Evolutionary conservation across 805 yeast genomes (phyloP).

Genomic region (Diddensiella caesifluorescens): DNA sequence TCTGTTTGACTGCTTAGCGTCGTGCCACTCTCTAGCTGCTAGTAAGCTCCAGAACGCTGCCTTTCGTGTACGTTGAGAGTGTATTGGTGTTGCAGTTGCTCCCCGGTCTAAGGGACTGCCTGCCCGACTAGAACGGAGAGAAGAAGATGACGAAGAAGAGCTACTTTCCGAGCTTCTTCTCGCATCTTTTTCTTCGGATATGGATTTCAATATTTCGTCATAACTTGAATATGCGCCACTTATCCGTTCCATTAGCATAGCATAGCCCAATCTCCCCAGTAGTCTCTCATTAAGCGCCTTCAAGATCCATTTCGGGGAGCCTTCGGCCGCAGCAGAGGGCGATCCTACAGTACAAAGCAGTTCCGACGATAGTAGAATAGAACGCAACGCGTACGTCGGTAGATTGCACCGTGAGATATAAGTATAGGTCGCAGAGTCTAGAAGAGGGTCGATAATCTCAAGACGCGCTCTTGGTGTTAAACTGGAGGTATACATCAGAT

Average conservation of each 20-base stretch:
- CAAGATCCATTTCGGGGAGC: constrained; percentile 43
- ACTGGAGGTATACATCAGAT: constrained; percentile 47
- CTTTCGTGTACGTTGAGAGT: constrained; percentile 63
- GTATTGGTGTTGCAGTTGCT: not conserved
- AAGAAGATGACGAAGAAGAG: not conserved
- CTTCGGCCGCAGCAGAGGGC: constrained; percentile 39
- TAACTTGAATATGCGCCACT: constrained; percentile 44
- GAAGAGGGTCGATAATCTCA: constrained; percentile 51
- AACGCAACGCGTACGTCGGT: constrained; percentile 64
- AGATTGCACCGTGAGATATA: constrained; percentile 66
- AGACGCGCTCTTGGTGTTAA: constrained; percentile 42
- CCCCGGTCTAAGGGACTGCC: constrained; percentile 38
- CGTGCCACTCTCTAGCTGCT: constrained; percentile 68
- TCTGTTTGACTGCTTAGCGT: constrained; percentile 19
- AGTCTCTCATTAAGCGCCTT: constrained; percentile 38
- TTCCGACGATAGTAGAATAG: constrained; percentile 64
- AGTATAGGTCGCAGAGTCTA: constrained; percentile 71
- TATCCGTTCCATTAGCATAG: constrained; percentile 49
- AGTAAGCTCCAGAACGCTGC: constrained; percentile 71
- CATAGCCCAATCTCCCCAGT: constrained; percentile 40
- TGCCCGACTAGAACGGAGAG: not conserved
- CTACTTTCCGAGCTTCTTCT: not conserved
- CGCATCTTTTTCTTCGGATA: too few species aligned
- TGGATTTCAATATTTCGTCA: constrained; percentile 18
- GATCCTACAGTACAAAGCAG: constrained; percentile 45